A percentile compares a stretch with the other conserved stretches of the same genome.
These are phyloP conservation scores for Globisporangium sylvaticum DNA, from an alignment of 352 stramenopile species.

Conservation along the genomic window DNA sequence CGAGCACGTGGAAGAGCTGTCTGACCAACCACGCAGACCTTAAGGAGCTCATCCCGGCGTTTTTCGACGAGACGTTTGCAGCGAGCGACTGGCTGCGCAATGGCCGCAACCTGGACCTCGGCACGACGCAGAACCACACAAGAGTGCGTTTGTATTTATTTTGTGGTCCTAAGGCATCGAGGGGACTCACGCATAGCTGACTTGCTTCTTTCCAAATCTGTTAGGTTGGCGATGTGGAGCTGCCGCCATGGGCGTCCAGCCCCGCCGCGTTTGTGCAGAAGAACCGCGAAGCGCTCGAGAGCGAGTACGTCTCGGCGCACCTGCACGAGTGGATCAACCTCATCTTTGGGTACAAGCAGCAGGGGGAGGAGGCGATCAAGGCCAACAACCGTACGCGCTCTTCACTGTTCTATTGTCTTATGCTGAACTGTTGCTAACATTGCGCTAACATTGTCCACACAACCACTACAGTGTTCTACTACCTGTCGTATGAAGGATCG, in stretches of 20 bases:
- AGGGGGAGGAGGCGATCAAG: conserved; percentile 80
- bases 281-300: conserved; percentile 94
- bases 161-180: neutral
- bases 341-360: conserved; percentile 97
- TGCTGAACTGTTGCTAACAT: neutral
- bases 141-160: conserved; percentile 18
- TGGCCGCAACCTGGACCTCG: conserved; percentile 93
- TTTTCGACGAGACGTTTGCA: conserved; percentile 88
- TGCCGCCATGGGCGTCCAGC: conserved; percentile 92
- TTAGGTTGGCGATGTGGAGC: conserved; percentile 92
- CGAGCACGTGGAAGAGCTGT: conserved; percentile 89
- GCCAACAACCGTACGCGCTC: conserved; percentile 70
- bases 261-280: conserved; percentile 87
- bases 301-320: conserved; percentile 93
- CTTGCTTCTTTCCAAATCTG: conserved; percentile 31
- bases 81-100: conserved; percentile 94
- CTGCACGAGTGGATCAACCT: conserved; percentile 98
- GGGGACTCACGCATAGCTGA: neutral
- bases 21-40: conserved; percentile 90
- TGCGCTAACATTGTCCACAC: neutral
- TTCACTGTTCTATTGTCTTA: conserved; percentile 1
- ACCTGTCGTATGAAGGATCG: conserved; percentile 84
- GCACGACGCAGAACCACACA: conserved; percentile 83
- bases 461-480: conserved; percentile 75
- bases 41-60: conserved; percentile 99